Evolutionary conservation across 2,329 filamentous ascomycete genomes (phyloP).

Genomic region (Diaporthe vaccinii): DNA sequence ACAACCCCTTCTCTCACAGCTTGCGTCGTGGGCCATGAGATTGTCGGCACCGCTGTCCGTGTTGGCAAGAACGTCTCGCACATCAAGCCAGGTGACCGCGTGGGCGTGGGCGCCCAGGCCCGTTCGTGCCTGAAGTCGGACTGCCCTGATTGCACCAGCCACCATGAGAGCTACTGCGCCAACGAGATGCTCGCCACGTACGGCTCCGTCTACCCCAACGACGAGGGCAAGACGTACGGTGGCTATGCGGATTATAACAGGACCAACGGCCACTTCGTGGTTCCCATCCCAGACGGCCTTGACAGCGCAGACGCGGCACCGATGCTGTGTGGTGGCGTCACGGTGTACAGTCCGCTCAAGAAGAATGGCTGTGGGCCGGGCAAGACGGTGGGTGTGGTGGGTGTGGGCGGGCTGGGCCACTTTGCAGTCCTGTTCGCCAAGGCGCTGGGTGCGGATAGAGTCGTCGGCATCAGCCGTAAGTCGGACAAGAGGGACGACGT

Average conservation of each 20-base stretch:
- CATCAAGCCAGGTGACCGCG: constrained; percentile 71
- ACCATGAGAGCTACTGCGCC: constrained; percentile 55
- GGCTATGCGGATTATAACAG: constrained; percentile 57
- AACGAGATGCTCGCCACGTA: constrained; percentile 63
- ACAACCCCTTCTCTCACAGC: constrained; percentile 44
- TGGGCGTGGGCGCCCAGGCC: constrained; percentile 71
- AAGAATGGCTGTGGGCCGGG: constrained; percentile 75
- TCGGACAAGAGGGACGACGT: constrained; percentile 66
- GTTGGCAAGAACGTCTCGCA: constrained; percentile 60
- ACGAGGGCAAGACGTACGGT: constrained; percentile 69
- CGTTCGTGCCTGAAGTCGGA: constrained; percentile 62
- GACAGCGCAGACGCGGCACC: constrained; percentile 62
- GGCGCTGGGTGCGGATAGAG: constrained; percentile 72
- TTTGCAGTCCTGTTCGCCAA: constrained; percentile 77
- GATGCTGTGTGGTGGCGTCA: constrained; percentile 79
- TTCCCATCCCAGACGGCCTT: constrained; percentile 59
- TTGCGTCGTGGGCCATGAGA: constrained; percentile 71
- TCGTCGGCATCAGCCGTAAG: constrained; percentile 69
- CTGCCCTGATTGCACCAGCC: constrained; percentile 56
- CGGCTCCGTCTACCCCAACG: constrained; percentile 62
- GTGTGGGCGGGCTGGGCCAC: constrained; percentile 77
- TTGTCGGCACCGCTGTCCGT: constrained; percentile 66
- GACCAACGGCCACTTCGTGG: constrained; percentile 57
- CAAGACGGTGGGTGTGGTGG: constrained; percentile 76
- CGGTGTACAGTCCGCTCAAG: constrained; percentile 72